Evolutionary conservation across 176 grass and related monocot species (phyloP), one percentile per base, ranked within the genome.

Genomic region (Oryza nivara): DNA sequence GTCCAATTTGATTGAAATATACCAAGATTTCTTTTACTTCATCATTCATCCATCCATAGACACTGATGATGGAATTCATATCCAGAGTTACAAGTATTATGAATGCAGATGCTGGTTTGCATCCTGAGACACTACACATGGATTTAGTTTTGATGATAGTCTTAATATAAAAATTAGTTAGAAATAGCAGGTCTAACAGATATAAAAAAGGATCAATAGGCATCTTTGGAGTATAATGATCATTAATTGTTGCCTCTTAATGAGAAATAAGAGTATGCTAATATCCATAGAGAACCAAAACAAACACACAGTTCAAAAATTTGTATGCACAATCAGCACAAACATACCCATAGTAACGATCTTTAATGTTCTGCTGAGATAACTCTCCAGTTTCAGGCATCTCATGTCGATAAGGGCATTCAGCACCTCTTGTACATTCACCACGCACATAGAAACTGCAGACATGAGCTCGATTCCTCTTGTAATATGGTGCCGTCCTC

Each of bases 301-400:
- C 17, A 7, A 86, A 20, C 6, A 52, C 51, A 16, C 3, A 82
- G 67, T 35, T 79, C 13, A 70, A 69, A 86, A 22, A 35, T 12
- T 43, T 28, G 48, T 14, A 75, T 47, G 26, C 76, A 61, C 23
- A 75, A 41, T 52, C 74, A 78, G 35, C 26, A 9, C 67, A 9
- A 70, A 85, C 88, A 70, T 99, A 99, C 96, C 96, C 96, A 32
- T 99, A 99, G 72, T 99, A 99, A 48, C 96, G 93, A 88, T 99
- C 96, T 87, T 99, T 99, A 32, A 99, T 99, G 51, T 99, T 99
- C 85, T 99, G 96, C 78, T 99, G 93, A 82, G 96, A 94, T 78
- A 99, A 84, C 84, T 99, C 96, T 30, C 96, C 96, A 14, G 93
- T 99, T 88, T 94, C 96, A 88, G 96, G 96, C 96, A 99, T 99